Evolutionary conservation across 192 early-diverging fungal genomes (phyloP).

Genomic region (Backusella australiensis): DNA sequence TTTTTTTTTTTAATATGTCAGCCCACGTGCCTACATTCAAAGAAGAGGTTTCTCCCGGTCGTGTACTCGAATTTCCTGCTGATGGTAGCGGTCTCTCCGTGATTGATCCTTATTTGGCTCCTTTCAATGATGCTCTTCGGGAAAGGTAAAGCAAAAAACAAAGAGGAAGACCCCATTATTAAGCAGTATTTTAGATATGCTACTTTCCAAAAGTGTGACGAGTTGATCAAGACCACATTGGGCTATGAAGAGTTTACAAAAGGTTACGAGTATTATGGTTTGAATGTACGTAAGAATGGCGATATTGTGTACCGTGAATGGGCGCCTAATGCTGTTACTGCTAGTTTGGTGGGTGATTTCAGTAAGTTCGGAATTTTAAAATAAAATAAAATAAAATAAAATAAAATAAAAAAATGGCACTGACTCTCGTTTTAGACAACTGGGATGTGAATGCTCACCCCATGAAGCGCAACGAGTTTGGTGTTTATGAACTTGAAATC

Average conservation of each 20-base stretch:
- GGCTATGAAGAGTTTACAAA: constrained; percentile 84
- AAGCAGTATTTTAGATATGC: constrained; percentile 40
- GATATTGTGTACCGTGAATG: constrained; percentile 90
- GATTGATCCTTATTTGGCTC: constrained; percentile 78
- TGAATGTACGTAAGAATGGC: constrained; percentile 61
- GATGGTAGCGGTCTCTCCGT: constrained; percentile 66
- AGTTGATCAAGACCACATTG: constrained; percentile 63
- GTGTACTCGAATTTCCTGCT: constrained; percentile 16
- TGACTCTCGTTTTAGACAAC: constrained; percentile 51
- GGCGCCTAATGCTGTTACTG: constrained; percentile 81
- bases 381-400: background rate
- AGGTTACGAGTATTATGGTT: constrained; percentile 80
- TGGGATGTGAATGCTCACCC: constrained; percentile 77
- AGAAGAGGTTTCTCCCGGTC: constrained; percentile 32
- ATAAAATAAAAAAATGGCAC: background rate
- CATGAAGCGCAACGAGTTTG: constrained; percentile 81
- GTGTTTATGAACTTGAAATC: constrained; percentile 78
- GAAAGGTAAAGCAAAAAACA: constrained; percentile 44
- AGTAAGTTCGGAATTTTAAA: constrained; percentile 52
- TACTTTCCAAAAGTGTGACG: constrained; percentile 66
- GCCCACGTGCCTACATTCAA: constrained; percentile 3
- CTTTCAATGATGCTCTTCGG: constrained; percentile 60
- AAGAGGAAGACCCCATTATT: background rate
- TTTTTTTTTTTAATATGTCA: background rate
- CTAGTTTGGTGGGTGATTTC: constrained; percentile 91